phyloP scores from a whole-genome alignment of 108 stramenopile species.

The Fragilariopsis cylindrus region DNA sequence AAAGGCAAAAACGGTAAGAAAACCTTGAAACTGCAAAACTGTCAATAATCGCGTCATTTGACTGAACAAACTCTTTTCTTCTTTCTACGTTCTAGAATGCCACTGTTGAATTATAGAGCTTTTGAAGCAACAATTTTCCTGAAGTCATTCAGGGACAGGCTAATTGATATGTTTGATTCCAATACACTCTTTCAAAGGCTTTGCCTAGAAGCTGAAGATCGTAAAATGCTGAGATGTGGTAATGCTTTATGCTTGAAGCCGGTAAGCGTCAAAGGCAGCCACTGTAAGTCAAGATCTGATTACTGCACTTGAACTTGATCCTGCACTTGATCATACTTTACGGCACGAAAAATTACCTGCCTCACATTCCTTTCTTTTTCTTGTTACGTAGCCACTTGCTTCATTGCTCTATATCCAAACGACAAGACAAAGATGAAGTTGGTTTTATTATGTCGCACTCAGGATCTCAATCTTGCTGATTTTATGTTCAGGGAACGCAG shows the following conservation, averaged over 20 bases:
- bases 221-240: constrained; percentile 30
- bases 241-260: constrained; percentile 30
- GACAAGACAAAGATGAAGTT: constrained; percentile 27
- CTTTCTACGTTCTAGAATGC: constrained; percentile 23
- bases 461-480: constrained; percentile 43
- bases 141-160: constrained; percentile 30
- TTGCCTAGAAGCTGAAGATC: constrained; percentile 24
- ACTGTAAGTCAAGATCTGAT: constrained; percentile 26
- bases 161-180: constrained; percentile 38
- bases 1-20: constrained; percentile 37
- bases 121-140: constrained; percentile 33
- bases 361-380: neutral
- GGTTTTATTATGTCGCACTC: constrained; percentile 38
- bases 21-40: neutral
- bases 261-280: constrained; percentile 37
- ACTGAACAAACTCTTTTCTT: constrained; percentile 3
- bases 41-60: neutral
- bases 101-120: constrained; percentile 31
- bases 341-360: neutral
- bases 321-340: neutral
- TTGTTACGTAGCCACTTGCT: constrained; percentile 30
- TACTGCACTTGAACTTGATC: neutral
- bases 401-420: constrained; percentile 19
- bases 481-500: constrained; percentile 45
- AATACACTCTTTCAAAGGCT: constrained; percentile 32